Evolutionary conservation across 208 protist species (phyloP).

Genomic region (Crithidia expoeki): DNA sequence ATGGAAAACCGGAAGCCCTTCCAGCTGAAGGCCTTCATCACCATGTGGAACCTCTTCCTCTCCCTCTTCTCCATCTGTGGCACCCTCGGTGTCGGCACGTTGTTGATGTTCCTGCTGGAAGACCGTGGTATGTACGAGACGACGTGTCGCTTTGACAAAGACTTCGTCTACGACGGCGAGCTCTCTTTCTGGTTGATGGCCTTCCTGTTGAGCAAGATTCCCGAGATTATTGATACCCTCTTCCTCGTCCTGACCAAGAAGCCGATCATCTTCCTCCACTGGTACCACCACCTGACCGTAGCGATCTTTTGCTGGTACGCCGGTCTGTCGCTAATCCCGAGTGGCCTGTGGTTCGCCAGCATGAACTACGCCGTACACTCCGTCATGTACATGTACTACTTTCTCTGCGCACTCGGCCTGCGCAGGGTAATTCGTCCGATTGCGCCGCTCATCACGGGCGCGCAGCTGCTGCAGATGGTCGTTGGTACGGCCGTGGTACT

Average conservation of each 20-base stretch:
- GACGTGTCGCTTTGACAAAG: constrained; percentile 58
- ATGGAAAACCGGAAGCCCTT: constrained; percentile 71
- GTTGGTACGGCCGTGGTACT: constrained; percentile 68
- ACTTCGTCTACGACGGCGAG: constrained; percentile 55
- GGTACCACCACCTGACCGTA: constrained; percentile 93
- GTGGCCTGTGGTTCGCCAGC: constrained; percentile 79
- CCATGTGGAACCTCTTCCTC: constrained; percentile 85
- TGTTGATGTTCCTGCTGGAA: constrained; percentile 40
- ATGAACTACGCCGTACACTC: constrained; percentile 95
- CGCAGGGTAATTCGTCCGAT: constrained; percentile 67
- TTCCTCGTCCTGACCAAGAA: constrained; percentile 90
- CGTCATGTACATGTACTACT: constrained; percentile 96
- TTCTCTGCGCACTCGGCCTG: constrained; percentile 66
- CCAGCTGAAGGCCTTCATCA: constrained; percentile 55
- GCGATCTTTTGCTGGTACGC: constrained; percentile 93
- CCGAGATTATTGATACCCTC: constrained; percentile 85
- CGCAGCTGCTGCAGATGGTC: constrained; percentile 94
- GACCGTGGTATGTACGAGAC: constrained; percentile 54
- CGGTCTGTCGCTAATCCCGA: constrained; percentile 45
- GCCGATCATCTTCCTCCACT: constrained; percentile 83
- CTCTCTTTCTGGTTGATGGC: constrained; percentile 60
- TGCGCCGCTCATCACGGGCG: constrained; percentile 75
- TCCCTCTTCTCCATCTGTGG: constrained; percentile 72
- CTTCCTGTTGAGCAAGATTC: constrained; percentile 85
- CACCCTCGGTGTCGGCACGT: constrained; percentile 27